A percentile compares a stretch with the other conserved stretches of the same genome.
These are phyloP conservation scores for Paspalum notatum DNA, from an alignment of 176 grass and related monocot species.

Conservation along the genomic window DNA sequence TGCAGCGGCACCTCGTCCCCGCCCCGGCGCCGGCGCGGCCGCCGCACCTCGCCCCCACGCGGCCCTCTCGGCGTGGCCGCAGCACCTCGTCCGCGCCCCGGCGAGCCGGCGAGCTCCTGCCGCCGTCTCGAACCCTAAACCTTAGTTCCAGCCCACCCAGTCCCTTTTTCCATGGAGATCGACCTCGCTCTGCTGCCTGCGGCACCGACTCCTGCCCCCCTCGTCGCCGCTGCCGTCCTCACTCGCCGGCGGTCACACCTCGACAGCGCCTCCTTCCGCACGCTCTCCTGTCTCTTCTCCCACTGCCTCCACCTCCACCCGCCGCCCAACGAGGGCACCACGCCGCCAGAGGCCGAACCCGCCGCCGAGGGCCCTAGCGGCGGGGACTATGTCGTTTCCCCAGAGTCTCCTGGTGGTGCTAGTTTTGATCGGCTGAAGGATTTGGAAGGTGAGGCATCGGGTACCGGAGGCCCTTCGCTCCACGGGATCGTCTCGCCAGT, in stretches of 20 bases:
- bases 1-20: too few relatives aligned
- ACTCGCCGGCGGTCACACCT: slow-evolving; percentile 65
- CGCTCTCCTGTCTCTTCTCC: slow-evolving; percentile 71
- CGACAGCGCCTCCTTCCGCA: slow-evolving; percentile 69
- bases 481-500: background rate
- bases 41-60: too few relatives aligned
- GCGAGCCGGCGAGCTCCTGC: slow-evolving; percentile 38
- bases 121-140: background rate
- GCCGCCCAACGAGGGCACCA: background rate
- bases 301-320: slow-evolving; percentile 55
- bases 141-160: slow-evolving; percentile 17
- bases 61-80: too few relatives aligned
- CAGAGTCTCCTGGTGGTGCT: background rate
- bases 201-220: background rate
- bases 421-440: slow-evolving; percentile 5
- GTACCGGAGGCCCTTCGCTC: background rate
- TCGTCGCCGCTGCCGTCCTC: slow-evolving; percentile 24
- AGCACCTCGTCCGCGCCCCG: too few relatives aligned
- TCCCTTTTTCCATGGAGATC: slow-evolving; percentile 25
- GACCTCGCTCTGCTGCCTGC: background rate
- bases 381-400: background rate
- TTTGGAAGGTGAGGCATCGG: background rate
- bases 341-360: background rate
- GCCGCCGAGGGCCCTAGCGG: slow-evolving; percentile 1
- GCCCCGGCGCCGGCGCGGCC: too few relatives aligned